Base-by-base conservation (phyloP, 2,329 filamentous ascomycete species). In the Colletotrichum karsti region DNA sequence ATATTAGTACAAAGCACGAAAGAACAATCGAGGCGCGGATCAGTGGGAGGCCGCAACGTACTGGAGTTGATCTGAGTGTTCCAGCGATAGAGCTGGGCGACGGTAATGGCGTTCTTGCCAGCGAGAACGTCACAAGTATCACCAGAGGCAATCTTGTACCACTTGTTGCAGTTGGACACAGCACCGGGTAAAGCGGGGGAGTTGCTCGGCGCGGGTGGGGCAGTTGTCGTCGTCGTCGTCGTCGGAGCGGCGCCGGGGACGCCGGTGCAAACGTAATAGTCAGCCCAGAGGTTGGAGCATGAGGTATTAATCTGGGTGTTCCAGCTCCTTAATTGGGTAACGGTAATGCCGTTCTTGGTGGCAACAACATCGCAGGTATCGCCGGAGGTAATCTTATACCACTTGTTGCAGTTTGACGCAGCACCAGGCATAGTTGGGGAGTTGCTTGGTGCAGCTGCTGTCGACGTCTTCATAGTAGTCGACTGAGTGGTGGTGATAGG, bases 331-430 rank as follows among this genome's bases (percentile, higher is more conserved):
- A 70, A 60, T 33, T 65, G 44, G 20, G 18, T 22, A 5, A 67
- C 39, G 50, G 64, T 61, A n/a, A 70, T 64, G 39, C 54, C 58
- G 44, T 56, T 53, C 55, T 63, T 57, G 42, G 26, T 35, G 42
- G 63, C 61, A 15, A 70, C 60, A 41, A 50, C 62, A 51, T 68
- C 56, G 64, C 69, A 70, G 55, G 53, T 64, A 20, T 70, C 69
- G 13, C 69, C 69, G n/a, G 53, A 60, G 59, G 62, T 44, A 15
- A 67, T 62, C 56, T 59, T 68, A 44, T 70, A 70, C 64, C 54
- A 70, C 30, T 55, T 61, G 35, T 65, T 53, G 56, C 69, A 70
- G 50, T 63, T 56, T 20, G 20, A 26, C 22, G 44, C 42, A 13
- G 56, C 44, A 30, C 67, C 62, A 35, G 42, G 41, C 42, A 24